phyloP scores from a whole-genome alignment of 805 yeast species.

The Kazachstania martiniae region DNA sequence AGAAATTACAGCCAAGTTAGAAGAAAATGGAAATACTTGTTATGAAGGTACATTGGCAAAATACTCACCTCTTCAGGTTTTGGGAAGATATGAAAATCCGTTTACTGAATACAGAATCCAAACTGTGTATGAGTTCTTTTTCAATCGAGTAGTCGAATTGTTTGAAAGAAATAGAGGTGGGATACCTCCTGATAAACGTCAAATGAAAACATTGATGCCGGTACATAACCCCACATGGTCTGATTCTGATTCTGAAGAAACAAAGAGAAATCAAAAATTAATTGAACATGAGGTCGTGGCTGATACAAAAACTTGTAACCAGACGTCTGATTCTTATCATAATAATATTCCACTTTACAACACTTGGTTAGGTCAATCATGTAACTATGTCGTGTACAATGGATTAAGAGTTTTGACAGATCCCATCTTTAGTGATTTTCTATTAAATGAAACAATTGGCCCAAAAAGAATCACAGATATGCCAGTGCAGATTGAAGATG shows the following conservation, averaged over 20 bases:
- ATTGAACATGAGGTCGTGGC: constrained; percentile 1
- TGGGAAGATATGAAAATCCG: constrained; percentile 83
- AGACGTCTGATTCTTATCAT: constrained; percentile 2
- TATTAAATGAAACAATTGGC: constrained; percentile 56
- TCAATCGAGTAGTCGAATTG: constrained; percentile 61
- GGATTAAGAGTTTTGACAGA: constrained; percentile 75
- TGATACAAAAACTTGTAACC: too few relatives aligned
- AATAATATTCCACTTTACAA: constrained; percentile 21
- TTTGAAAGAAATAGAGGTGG: constrained; percentile 55
- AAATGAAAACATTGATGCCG: constrained; percentile 49
- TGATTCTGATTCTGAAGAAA: constrained; percentile 22
- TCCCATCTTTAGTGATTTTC: constrained; percentile 61
- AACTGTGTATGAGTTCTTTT: constrained; percentile 74
- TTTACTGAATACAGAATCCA: constrained; percentile 85
- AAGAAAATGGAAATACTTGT: constrained; percentile 8
- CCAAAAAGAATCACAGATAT: constrained; percentile 77
- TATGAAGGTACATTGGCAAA: constrained; percentile 22
- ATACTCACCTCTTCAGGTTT: constrained; percentile 40
- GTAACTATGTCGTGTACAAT: constrained; percentile 61
- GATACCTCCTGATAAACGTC: constrained; percentile 37
- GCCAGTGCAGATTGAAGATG: constrained; percentile 53
- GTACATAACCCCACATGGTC: constrained; percentile 54
- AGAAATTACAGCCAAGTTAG: constrained; percentile 10
- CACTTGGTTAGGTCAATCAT: constrained; percentile 93
- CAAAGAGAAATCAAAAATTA: background rate